Conservation (phyloP, 176 grass and related monocot species). For the Oryza nivara region DNA sequence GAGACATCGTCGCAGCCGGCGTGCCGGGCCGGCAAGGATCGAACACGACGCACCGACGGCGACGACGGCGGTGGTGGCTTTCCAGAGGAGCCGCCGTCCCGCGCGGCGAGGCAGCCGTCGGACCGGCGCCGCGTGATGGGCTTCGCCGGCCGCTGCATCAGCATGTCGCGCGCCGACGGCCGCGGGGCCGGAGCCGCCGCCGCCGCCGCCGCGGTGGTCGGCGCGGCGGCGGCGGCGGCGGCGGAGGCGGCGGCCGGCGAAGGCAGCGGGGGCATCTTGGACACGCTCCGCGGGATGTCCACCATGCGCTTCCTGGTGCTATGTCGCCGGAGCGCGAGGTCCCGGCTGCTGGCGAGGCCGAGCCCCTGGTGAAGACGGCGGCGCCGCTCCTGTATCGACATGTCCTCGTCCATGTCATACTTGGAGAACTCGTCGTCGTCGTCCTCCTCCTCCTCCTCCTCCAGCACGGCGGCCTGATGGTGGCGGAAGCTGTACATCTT, state of each 20-base stretch:
- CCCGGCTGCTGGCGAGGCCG: constrained; percentile 64
- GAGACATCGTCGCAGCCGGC: constrained; percentile 5
- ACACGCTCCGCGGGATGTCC: constrained; percentile 26
- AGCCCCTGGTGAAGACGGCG: constrained; percentile 81
- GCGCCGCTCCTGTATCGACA: constrained; percentile 85
- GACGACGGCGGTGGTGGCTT: not conserved
- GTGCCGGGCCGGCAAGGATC: constrained; percentile 33
- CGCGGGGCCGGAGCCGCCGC: not conserved
- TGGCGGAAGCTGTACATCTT: constrained; percentile 47
- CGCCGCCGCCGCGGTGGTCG: not conserved
- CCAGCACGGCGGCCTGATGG: constrained; percentile 43
- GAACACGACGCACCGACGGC: constrained; percentile 29
- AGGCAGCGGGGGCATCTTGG: not conserved
- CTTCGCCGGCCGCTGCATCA: constrained; percentile 5
- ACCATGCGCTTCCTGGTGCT: constrained; percentile 51
- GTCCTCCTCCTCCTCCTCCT: constrained; percentile 37
- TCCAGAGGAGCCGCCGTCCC: constrained; percentile 11
- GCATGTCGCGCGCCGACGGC: not conserved
- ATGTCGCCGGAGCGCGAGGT: constrained; percentile 54
- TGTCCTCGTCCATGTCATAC: constrained; percentile 70
- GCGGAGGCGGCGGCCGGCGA: not conserved
- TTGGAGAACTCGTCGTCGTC: constrained; percentile 47
- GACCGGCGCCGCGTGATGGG: constrained; percentile 45
- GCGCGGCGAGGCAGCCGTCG: constrained; percentile 37
- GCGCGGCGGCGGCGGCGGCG: not conserved